Percentiles rank a stretch among this genome's conserved stretches.
phyloP scores from a whole-genome alignment of 176 grass and related monocot species.

The Triticum urartu region DNA sequence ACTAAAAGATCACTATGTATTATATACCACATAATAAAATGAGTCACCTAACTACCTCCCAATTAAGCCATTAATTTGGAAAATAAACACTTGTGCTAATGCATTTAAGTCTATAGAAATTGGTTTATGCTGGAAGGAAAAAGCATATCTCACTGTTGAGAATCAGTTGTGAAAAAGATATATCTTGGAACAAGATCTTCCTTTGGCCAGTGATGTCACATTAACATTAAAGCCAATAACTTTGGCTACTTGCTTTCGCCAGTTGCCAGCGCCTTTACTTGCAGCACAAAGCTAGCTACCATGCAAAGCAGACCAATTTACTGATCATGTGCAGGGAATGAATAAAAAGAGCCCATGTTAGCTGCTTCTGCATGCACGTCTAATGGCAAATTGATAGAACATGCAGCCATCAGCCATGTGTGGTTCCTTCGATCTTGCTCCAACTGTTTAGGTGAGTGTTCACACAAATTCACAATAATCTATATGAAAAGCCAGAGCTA shows the following conservation, averaged over 20 bases:
- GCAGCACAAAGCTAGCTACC: slow-evolving; percentile 30
- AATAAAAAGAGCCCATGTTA: neutral
- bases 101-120: neutral
- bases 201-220: slow-evolving; percentile 61
- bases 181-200: slow-evolving; percentile 58
- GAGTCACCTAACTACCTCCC: neutral
- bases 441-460: slow-evolving; percentile 24
- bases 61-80: neutral
- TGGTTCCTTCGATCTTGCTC: slow-evolving; percentile 17
- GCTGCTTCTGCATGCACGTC: neutral
- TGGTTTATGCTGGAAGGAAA: neutral
- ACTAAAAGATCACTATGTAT: neutral
- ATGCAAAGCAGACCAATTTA: slow-evolving; percentile 46
- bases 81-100: neutral
- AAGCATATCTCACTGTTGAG: slow-evolving; percentile 19
- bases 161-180: slow-evolving; percentile 39
- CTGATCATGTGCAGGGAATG: slow-evolving; percentile 22
- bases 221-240: slow-evolving; percentile 49
- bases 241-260: slow-evolving; percentile 37
- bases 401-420: neutral
- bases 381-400: slow-evolving; percentile 2
- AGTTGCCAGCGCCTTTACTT: slow-evolving; percentile 39
- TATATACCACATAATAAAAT: slow-evolving; percentile 9
- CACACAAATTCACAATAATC: slow-evolving; percentile 15
- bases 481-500: neutral